Evolutionary conservation across 169 alveolate species (phyloP), one percentile per base, ranked within the genome.

Genomic region (Eimeria necatrix): DNA sequence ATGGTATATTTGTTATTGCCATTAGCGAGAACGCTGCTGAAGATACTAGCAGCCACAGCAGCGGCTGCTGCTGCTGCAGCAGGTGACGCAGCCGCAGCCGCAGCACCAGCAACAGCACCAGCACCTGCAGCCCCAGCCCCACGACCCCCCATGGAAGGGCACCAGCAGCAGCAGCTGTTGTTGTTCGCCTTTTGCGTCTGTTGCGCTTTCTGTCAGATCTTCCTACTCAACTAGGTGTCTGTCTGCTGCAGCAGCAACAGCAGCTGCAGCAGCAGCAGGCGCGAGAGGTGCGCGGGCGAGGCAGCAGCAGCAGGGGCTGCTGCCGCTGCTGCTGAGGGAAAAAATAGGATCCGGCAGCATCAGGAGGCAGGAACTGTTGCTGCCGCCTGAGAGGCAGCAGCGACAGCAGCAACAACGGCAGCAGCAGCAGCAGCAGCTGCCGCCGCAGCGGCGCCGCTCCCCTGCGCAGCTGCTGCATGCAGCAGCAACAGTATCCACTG

Each of bases 291-390:
- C 12, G 20, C 22, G 68, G 78, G 78, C 12, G 32, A n/a, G 78
- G 89, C 89, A 52, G 71, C 89, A 80, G 49, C 89, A 18, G 89
- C 89, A 49, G 89, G 70, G 49, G 71, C 71, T 80, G 89, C 53
- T 80, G 89, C 89, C 7, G 89, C 89, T 49, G 71, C 70, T 80
- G 71, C 89, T 48, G 71, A 48, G 49, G 18, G 5, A 22, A 6
- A 80, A 80, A 32, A 8, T 0, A 26, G 49, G 32, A 41, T 24
- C 26, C 68, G n/a, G 71, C 89, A 51, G 89, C 89, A 51, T 32
- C 71, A 0, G 52, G 5, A 49, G 49, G 10, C 20, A n/a, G 71
- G 14, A 51, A 80, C 51, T 20, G 46, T n/a, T 46, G 89, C 89
- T 80, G 89, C 89, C 49, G 71, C 71, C 51, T 80, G 14, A 26